Evolutionary conservation across 108 stramenopile species (phyloP).

Genomic region (Poteriospumella lacustris): DNA sequence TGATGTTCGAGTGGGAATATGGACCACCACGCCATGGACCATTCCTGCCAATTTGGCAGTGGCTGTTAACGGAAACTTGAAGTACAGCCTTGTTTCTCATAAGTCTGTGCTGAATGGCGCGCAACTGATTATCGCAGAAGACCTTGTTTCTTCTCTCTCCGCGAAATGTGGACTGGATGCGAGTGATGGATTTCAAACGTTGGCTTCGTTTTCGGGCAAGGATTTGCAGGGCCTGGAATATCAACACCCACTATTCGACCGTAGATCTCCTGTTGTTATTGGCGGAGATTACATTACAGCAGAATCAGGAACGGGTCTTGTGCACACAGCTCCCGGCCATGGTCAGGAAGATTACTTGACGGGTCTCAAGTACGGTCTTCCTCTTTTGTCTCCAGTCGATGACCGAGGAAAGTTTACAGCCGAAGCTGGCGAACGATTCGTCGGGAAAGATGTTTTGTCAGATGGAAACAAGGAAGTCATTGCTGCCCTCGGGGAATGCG

Average conservation of each 20-base stretch:
- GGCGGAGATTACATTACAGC: conserved; percentile 97
- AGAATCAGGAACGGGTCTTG: conserved; percentile 94
- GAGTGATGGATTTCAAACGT: background rate
- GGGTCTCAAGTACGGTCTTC: conserved; percentile 52
- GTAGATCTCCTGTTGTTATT: conserved; percentile 56
- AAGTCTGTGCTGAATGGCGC: background rate
- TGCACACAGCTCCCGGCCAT: conserved; percentile 98
- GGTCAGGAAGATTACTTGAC: conserved; percentile 95
- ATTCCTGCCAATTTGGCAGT: conserved; percentile 91
- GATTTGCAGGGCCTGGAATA: conserved; percentile 45
- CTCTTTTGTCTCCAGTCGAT: conserved; percentile 64
- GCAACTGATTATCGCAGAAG: background rate
- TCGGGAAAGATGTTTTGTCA: conserved; percentile 70
- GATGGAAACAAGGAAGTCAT: conserved; percentile 83
- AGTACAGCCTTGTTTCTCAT: conserved; percentile 53
- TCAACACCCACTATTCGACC: conserved; percentile 42
- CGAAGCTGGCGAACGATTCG: conserved; percentile 78
- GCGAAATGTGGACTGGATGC: background rate
- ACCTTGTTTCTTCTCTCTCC: background rate
- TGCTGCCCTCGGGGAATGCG: conserved; percentile 65
- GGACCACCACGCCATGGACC: conserved; percentile 99
- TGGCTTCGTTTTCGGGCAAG: conserved; percentile 58
- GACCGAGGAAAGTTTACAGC: conserved; percentile 83
- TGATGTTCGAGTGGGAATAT: conserved; percentile 79
- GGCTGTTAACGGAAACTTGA: conserved; percentile 79